Percentiles rank a stretch among this genome's conserved stretches.
Evolutionary conservation across 2,329 filamentous ascomycete species (phyloP).

Genomic region (Ophiostoma australiae): DNA sequence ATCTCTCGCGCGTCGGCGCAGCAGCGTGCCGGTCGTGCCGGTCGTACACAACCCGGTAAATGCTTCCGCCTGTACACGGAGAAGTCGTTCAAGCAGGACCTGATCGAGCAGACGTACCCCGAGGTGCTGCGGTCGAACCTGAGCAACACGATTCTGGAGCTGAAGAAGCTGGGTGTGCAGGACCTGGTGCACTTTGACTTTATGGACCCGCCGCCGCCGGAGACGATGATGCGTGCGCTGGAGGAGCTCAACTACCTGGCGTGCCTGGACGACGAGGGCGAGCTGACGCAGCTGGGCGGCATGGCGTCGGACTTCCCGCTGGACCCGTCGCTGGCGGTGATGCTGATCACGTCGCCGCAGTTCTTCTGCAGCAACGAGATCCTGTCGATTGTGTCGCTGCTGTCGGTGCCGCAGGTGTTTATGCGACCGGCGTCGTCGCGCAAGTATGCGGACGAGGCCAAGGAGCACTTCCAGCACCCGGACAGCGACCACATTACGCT

Average conservation of each 20-base stretch:
- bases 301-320: slow-evolving; percentile 93
- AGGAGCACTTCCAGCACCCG: slow-evolving; percentile 82
- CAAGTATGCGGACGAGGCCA: slow-evolving; percentile 96
- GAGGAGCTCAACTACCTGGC: slow-evolving; percentile 97
- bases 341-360: slow-evolving; percentile 95
- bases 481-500: slow-evolving; percentile 95
- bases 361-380: slow-evolving; percentile 99
- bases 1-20: slow-evolving; percentile 97
- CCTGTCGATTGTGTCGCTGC: slow-evolving; percentile 84
- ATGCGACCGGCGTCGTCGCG: slow-evolving; percentile 78
- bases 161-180: slow-evolving; percentile 94
- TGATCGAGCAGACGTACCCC: slow-evolving; percentile 95
- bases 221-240: slow-evolving; percentile 95
- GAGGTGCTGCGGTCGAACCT: slow-evolving; percentile 94
- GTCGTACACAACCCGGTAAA: slow-evolving; percentile 96
- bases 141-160: slow-evolving; percentile 86
- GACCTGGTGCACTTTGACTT: slow-evolving; percentile 97
- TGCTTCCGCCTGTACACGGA: slow-evolving; percentile 98
- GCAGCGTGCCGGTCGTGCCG: slow-evolving; percentile 88
- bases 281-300: slow-evolving; percentile 78
- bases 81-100: slow-evolving; percentile 90
- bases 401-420: slow-evolving; percentile 93
- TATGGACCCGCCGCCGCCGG: slow-evolving; percentile 96
- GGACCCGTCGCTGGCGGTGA: slow-evolving; percentile 89
- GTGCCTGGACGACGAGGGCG: slow-evolving; percentile 92